Evolutionary conservation across 2,329 filamentous ascomycete species (phyloP).

Genomic region (Torrubiellomyces zombiae): DNA sequence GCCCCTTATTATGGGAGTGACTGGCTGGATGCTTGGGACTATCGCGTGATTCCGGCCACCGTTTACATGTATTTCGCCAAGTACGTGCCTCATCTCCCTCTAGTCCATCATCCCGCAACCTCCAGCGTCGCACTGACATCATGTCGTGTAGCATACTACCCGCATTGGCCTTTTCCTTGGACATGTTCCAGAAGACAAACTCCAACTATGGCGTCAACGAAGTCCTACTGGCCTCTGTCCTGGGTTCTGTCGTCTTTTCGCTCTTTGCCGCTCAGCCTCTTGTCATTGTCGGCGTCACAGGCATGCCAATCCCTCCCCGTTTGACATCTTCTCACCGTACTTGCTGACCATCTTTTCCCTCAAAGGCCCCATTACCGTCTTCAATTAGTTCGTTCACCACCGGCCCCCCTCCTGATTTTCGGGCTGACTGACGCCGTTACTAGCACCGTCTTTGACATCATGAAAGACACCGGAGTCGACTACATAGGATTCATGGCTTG

Average conservation of each 20-base stretch:
- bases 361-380: conserved; percentile 84
- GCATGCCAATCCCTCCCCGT: conserved; percentile 20
- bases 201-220: conserved; percentile 84
- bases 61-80: conserved; percentile 94
- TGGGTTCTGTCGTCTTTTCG: conserved; percentile 69
- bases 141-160: conserved; percentile 56
- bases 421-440: conserved; percentile 1
- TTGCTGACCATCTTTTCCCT: too few species aligned
- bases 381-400: conserved; percentile 51
- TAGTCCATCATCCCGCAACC: neutral
- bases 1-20: conserved; percentile 67
- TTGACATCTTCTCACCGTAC: conserved; percentile 3
- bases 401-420: conserved; percentile 1
- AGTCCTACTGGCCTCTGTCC: conserved; percentile 69
- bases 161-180: conserved; percentile 73
- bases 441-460: conserved; percentile 77
- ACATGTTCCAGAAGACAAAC: conserved; percentile 82
- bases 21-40: conserved; percentile 79
- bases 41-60: conserved; percentile 72
- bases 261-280: conserved; percentile 68
- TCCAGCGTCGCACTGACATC: neutral
- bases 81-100: conserved; percentile 26
- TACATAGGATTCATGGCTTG: conserved; percentile 86
- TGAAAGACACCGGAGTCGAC: conserved; percentile 57
- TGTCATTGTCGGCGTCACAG: conserved; percentile 81